Conservation (phyloP, 768 basidiomycete genomes). For the Coprinopsis cinerea region DNA sequence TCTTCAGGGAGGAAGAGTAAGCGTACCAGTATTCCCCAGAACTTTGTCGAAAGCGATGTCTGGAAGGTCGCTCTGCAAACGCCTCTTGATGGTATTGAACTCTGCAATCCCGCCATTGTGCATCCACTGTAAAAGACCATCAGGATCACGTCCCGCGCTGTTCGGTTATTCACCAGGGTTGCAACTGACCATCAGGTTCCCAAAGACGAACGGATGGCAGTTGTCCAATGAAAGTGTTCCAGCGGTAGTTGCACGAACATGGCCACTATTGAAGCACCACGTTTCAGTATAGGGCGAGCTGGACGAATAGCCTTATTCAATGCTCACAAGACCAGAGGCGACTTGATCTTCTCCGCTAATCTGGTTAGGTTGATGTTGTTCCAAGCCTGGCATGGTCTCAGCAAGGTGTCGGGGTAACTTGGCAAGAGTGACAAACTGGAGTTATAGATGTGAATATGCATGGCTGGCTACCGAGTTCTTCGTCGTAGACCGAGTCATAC, state of each 20-base stretch:
- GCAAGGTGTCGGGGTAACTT: neutral
- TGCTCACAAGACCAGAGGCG: slow-evolving; percentile 86
- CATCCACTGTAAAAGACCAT: slow-evolving; percentile 66
- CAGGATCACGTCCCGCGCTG: neutral
- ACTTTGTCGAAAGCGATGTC: slow-evolving; percentile 86
- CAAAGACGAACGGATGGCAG: slow-evolving; percentile 91
- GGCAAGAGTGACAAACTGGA: slow-evolving; percentile 44
- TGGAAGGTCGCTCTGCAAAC: slow-evolving; percentile 65
- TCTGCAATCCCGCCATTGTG: slow-evolving; percentile 93
- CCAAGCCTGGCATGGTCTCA: slow-evolving; percentile 64
- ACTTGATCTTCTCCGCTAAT: slow-evolving; percentile 95
- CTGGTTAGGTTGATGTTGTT: slow-evolving; percentile 92
- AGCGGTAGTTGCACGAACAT: slow-evolving; percentile 91
- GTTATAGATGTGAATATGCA: slow-evolving; percentile 96
- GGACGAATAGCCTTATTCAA: neutral
- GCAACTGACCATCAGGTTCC: slow-evolving; percentile 77
- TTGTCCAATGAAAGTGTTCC: slow-evolving; percentile 90
- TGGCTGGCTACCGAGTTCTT: slow-evolving; percentile 79
- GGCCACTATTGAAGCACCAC: slow-evolving; percentile 45
- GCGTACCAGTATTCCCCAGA: slow-evolving; percentile 81
- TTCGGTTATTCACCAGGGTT: neutral
- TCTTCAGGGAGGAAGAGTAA: neutral
- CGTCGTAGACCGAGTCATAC: slow-evolving; percentile 86
- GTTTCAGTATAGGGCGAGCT: neutral
- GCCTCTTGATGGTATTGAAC: slow-evolving; percentile 76